A percentile compares a stretch with the other conserved stretches of the same genome.
phyloP scores from a whole-genome alignment of 768 basidiomycete species.

The Mycena latifolia region DNA sequence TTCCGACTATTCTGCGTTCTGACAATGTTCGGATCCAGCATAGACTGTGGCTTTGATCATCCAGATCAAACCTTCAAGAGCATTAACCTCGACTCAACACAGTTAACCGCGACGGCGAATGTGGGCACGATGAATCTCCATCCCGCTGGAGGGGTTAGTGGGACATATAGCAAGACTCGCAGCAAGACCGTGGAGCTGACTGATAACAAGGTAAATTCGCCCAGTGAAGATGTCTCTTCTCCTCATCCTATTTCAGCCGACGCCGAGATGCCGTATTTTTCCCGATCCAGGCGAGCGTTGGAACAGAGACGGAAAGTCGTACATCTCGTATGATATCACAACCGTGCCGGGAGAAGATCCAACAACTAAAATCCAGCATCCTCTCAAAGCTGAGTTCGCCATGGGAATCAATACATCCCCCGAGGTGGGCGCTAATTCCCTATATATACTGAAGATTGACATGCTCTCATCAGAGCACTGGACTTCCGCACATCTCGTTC shows the following conservation, averaged over 20 bases:
- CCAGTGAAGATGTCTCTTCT: not conserved
- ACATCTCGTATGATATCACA: slow-evolving; percentile 15
- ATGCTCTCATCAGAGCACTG: not conserved
- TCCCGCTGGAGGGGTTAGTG: not conserved
- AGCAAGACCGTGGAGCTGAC: not conserved
- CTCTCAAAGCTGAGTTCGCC: slow-evolving; percentile 3
- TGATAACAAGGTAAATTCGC: not conserved
- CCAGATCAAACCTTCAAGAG: slow-evolving; percentile 18
- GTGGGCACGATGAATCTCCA: slow-evolving; percentile 8
- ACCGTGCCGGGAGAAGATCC: slow-evolving; percentile 8
- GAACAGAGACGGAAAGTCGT: slow-evolving; percentile 19
- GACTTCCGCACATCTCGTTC: slow-evolving; percentile 9
- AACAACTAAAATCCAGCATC: not conserved
- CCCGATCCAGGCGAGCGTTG: slow-evolving; percentile 20
- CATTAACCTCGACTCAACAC: not conserved
- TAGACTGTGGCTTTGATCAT: slow-evolving; percentile 18
- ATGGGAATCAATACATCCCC: slow-evolving; percentile 14
- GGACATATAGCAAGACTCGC: not conserved
- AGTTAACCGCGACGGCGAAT: not conserved
- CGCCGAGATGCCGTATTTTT: slow-evolving; percentile 12
- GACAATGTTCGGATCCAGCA: not conserved
- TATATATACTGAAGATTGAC: not conserved
- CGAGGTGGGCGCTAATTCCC: not conserved
- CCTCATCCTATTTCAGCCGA: not conserved
- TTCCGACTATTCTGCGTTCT: not conserved